Base-by-base conservation (phyloP, 805 yeast genomes). In the Yarrowia bubula region DNA sequence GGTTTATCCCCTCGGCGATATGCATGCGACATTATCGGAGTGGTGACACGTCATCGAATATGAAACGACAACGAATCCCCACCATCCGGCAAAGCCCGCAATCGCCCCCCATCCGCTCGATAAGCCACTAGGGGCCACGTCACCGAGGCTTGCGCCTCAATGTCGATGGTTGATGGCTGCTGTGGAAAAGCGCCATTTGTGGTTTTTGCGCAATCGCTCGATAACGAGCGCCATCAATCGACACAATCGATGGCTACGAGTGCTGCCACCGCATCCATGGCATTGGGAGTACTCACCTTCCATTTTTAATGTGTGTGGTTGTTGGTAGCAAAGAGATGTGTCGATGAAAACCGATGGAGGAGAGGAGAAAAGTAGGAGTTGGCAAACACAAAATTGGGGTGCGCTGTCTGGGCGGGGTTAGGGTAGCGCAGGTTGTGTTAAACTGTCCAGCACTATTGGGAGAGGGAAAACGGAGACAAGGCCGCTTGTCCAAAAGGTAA, bases 221-320 rank as follows among this genome's bases (percentile, higher is more conserved):
- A 10, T 3, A 7, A 3, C 4, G n/a, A 2, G 15, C 15, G 15
- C 28, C 57, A 53, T 53, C 61, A 28, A 55, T 51, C 60, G 15
- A 14, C 35, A 10, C 43, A n/a, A 38, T 53, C 60, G 37, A 53
- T 6, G 13, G 37, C 8, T 8, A 31, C 50, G 22, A 13, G 6
- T 13, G 32, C 41, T 15, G 41, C 41, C 2, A 48, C 14, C 17
- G 14, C 50, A 13, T 6, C 39, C 14, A 33, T 33, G 31, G 41
- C 64, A 18, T 32, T 51, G 46, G 14, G 43, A 60, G 33, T 37
- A 67, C 68, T 67, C 61, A 67, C 68, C 68, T 67, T 67, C 68
- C 68, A 67, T 67, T 65, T 62, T 66, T 60, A 28, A 42, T 66
- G 39, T 66, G 63, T 66, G 37, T 66, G 39, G 41, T 65, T 43